Conservation (phyloP, 805 yeast species). For the Pichia membranifaciens region DNA sequence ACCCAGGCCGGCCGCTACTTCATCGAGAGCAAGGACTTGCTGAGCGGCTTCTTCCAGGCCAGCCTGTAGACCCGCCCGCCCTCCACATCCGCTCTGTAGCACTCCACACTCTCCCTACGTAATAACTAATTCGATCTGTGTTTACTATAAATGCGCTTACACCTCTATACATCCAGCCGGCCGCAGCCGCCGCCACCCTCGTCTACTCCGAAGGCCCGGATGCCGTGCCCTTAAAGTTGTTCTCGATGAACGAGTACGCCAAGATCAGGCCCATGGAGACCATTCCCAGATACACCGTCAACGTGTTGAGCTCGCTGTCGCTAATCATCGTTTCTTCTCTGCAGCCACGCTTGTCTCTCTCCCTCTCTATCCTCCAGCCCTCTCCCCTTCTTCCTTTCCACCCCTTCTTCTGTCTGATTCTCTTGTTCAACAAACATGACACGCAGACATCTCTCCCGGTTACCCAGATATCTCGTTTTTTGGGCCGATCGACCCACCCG, state of each 20-base stretch:
- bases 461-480: no score
- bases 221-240: constrained; percentile 15
- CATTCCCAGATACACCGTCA: constrained; percentile 71
- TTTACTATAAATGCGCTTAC: no score
- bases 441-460: no score
- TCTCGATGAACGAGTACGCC: constrained; percentile 49
- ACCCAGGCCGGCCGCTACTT: constrained; percentile 47
- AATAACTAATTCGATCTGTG: no score
- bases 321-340: constrained; percentile 54
- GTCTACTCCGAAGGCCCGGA: no score
- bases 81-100: background rate
- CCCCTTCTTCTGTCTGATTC: no score
- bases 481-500: no score
- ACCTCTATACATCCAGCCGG: no score
- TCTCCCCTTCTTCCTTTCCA: no score
- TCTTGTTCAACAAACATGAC: no score
- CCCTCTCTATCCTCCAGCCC: background rate
- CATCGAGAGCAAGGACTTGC: constrained; percentile 42
- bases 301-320: constrained; percentile 69
- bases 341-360: no score
- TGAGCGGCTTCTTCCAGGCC: constrained; percentile 44
- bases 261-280: constrained; percentile 64
- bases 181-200: no score
- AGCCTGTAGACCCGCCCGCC: background rate
- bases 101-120: background rate